Evolutionary conservation across 2,329 filamentous ascomycete genomes (phyloP).

Genomic region (Aspergillus udagawae): DNA sequence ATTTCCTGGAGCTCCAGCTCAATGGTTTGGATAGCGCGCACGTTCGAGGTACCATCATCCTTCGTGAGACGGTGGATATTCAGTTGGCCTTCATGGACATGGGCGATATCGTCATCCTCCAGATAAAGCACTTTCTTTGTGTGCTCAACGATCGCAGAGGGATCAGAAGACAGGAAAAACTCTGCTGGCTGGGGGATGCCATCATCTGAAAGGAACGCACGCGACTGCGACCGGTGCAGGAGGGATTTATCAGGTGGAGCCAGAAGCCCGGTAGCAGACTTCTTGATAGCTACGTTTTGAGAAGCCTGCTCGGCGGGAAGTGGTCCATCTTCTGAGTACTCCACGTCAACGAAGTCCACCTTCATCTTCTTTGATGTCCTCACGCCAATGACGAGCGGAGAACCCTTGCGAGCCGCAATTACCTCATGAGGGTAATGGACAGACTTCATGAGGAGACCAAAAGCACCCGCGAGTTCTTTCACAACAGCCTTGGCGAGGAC

Average conservation of each 20-base stretch:
- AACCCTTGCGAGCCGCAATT: constrained; percentile 96
- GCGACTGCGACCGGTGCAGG: constrained; percentile 95
- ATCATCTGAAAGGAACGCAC: constrained; percentile 97
- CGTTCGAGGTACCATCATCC: constrained; percentile 93
- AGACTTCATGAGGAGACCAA: constrained; percentile 95
- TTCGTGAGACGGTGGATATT: constrained; percentile 99
- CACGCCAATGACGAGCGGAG: constrained; percentile 93
- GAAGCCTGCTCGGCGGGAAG: constrained; percentile 91
- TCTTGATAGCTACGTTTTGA: constrained; percentile 96
- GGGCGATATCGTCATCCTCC: constrained; percentile 98
- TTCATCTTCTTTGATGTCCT: constrained; percentile 99
- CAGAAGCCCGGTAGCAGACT: constrained; percentile 69
- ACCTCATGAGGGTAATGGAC: constrained; percentile 98
- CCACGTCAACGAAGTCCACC: constrained; percentile 99
- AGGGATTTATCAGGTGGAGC: constrained; percentile 96
- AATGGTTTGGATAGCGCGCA: constrained; percentile 95
- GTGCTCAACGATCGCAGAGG: constrained; percentile 97
- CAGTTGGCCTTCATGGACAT: constrained; percentile 97
- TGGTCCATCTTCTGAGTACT: constrained; percentile 84
- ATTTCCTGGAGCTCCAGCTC: constrained; percentile 99
- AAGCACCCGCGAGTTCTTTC: constrained; percentile 95
- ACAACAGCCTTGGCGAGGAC: constrained; percentile 96
- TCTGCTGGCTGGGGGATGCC: constrained; percentile 96
- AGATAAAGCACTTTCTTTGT: constrained; percentile 99
- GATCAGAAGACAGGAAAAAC: constrained; percentile 98